Evolutionary conservation across 495 filamentous ascomycete genomes (phyloP).

Genomic region (Symbiotaphrina buchneri): DNA sequence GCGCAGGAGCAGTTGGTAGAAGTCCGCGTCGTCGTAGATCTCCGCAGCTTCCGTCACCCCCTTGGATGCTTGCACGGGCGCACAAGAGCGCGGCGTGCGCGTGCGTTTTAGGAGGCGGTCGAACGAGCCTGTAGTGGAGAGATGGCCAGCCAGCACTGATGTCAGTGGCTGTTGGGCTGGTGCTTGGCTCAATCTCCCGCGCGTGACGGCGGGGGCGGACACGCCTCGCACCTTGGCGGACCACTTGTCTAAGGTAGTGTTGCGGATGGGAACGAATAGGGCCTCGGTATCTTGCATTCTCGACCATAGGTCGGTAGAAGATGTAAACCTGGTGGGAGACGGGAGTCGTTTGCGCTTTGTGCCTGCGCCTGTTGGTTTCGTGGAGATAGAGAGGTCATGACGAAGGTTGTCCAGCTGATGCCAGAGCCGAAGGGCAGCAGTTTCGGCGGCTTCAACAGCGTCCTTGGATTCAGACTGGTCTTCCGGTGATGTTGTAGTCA

Average conservation of each 20-base stretch:
- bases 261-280: constrained; percentile 22
- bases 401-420: constrained; percentile 61
- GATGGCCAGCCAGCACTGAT: constrained; percentile 49
- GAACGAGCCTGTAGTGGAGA: constrained; percentile 36
- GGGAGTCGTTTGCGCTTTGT: constrained; percentile 16
- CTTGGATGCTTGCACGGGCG: constrained; percentile 38
- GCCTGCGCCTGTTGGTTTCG: constrained; percentile 34
- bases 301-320: constrained; percentile 32
- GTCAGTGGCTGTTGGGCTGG: constrained; percentile 35
- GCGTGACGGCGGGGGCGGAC: constrained; percentile 14
- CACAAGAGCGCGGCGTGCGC: constrained; percentile 44
- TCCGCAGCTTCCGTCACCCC: constrained; percentile 1
- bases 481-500: constrained; percentile 17
- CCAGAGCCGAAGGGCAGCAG: constrained; percentile 73
- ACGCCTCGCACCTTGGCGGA: constrained; percentile 28
- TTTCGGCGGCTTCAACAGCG: constrained; percentile 35
- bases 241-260: constrained; percentile 43
- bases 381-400: constrained; percentile 27
- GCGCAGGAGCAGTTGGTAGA: constrained; percentile 80
- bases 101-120: constrained; percentile 46
- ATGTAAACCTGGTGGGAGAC: not conserved
- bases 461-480: constrained; percentile 9
- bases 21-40: constrained; percentile 81
- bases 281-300: constrained; percentile 46
- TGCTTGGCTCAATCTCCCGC: constrained; percentile 18